Conservation (phyloP, 1,284 basidiomycete species). For the Apiotrichum gamsii region DNA sequence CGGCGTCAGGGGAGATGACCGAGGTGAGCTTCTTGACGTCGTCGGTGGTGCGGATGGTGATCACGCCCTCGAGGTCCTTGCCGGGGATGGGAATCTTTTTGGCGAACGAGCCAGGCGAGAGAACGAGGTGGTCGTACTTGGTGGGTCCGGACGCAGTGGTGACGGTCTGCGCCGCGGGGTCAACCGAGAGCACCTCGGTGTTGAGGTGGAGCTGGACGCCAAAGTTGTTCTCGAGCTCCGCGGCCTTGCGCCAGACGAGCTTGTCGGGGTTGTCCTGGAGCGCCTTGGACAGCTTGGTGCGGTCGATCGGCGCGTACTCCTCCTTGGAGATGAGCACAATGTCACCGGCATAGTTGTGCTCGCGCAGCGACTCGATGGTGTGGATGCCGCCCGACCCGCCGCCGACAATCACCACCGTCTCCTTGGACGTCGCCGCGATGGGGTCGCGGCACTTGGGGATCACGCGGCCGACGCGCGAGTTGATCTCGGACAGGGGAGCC, state of each 20-base stretch:
- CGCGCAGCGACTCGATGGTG: conserved; percentile 73
- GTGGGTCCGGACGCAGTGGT: conserved; percentile 55
- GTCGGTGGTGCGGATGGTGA: conserved; percentile 64
- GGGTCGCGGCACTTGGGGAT: conserved; percentile 38
- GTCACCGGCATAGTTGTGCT: conserved; percentile 70
- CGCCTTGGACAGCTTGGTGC: conserved; percentile 85
- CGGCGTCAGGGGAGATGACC: conserved; percentile 57
- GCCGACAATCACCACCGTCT: conserved; percentile 68
- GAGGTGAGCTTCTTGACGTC: conserved; percentile 72
- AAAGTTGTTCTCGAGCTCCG: conserved; percentile 73
- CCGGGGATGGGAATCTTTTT: conserved; percentile 67
- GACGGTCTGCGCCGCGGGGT: conserved; percentile 59
- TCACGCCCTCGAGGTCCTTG: conserved; percentile 68
- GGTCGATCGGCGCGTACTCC: conserved; percentile 73
- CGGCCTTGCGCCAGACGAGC: conserved; percentile 64
- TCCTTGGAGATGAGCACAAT: conserved; percentile 80
- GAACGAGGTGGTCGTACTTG: conserved; percentile 65
- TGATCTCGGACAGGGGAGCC: conserved; percentile 63
- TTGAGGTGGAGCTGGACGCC: conserved; percentile 62
- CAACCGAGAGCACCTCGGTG: conserved; percentile 62
- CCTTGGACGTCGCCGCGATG: conserved; percentile 49
- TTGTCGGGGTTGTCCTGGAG: conserved; percentile 71
- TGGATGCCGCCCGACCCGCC: conserved; percentile 74
- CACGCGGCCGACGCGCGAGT: conserved; percentile 59
- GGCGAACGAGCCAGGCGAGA: conserved; percentile 64